Percentiles rank a stretch among this genome's conserved stretches.
Conservation (phyloP, 257 asterid genomes). For the Ligustrum vulgare region DNA sequence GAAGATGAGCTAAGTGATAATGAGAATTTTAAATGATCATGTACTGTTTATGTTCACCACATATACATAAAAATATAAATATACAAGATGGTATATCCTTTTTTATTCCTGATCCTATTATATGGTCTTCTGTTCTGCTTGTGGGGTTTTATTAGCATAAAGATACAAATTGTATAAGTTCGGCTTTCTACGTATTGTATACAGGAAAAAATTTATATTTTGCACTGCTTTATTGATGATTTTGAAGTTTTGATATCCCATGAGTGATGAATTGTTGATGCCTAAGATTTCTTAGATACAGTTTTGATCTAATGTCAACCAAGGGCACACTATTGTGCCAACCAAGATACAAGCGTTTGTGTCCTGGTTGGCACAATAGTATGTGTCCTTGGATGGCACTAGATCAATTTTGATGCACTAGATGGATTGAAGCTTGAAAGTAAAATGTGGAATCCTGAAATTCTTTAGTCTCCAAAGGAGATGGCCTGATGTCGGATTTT, state of each 20-base stretch:
- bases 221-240: not conserved
- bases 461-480: no score
- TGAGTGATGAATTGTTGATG: not conserved
- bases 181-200: not conserved
- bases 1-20: conserved; percentile 56
- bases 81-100: not conserved
- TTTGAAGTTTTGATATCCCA: not conserved
- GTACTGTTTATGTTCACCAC: conserved; percentile 5
- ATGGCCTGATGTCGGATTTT: no score
- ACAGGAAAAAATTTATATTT: not conserved
- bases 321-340: no score
- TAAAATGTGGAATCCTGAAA: no score
- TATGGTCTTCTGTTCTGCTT: conserved; percentile 17
- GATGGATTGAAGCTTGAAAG: no score
- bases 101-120: not conserved
- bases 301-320: no score
- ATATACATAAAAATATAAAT: not conserved
- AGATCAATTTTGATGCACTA: no score
- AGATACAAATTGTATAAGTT: conserved; percentile 2
- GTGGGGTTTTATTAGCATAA: not conserved
- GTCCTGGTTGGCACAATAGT: no score
- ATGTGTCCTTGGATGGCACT: no score
- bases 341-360: no score
- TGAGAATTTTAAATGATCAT: conserved; percentile 37
- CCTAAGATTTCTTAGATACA: conserved; percentile 3